Evolutionary conservation across 768 basidiomycete genomes (phyloP), one percentile per base, ranked within the genome.

Genomic region (Hypholoma sublateritium): DNA sequence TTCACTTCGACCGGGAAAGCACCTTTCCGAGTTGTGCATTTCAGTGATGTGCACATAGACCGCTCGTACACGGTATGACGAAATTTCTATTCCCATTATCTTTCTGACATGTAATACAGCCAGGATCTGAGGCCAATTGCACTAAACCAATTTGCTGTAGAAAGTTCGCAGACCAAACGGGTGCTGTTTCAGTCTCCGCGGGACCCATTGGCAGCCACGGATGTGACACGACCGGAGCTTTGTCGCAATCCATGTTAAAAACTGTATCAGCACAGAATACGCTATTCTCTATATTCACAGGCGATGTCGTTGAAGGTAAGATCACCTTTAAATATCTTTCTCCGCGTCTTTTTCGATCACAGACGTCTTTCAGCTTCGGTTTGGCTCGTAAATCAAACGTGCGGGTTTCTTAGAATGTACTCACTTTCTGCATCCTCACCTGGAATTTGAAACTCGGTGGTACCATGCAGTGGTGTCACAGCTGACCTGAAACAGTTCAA

Each of bases 41-140:
- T 87, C 65, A 83, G 81, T 60, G 86, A 86, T 64, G 80, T 80
- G 5, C 86, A 87, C 60, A 80, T 87, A 35, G 86, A 86, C 61
- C 71, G 83, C 25, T 61, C 74, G 8, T 86, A 86, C 62, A 69
- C 73, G 22, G 83, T 84, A 59, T 53, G 77, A 5, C 45, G 16
- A 13, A 12, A n/a, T 8, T n/a, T 12, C 12, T 41, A 25, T 44
- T 51, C 24, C 1, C 24, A 21, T 11, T 24, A 16, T 7, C 37
- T 32, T 45, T 37, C 34, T 45, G 48, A 21, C 32, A 39, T 5
- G 53, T 21, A 19, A 50, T 56, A 19, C 44, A 85, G 84, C 59
- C 74, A 32, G 84, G 83, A n/a, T 64, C 83, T 5, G 81, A 85
- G 25, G 77, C 78, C 1, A 75, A 77, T 42, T 87, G 86, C 69